A percentile compares a stretch with the other conserved stretches of the same genome.
Evolutionary conservation across 2,329 filamentous ascomycete species (phyloP).

Genomic region (Aspergillus alliaceus): DNA sequence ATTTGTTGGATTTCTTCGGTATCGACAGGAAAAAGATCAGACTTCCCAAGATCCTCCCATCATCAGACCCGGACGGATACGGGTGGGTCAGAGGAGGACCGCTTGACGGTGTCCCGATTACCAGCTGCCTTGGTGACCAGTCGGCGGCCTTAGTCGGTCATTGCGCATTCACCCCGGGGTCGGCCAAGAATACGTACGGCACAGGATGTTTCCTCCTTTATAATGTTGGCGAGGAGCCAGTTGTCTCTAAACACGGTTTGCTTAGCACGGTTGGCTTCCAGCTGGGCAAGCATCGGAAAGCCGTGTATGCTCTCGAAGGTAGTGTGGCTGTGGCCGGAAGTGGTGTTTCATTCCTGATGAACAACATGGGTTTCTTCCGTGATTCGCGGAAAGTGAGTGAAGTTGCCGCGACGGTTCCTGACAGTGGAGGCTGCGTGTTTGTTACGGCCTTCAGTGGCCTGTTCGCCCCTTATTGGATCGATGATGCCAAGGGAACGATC

Average conservation of each 20-base stretch:
- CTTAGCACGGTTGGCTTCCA: slow-evolving; percentile 87
- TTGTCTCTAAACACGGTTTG: slow-evolving; percentile 79
- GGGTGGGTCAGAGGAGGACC: slow-evolving; percentile 65
- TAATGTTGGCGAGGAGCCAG: slow-evolving; percentile 81
- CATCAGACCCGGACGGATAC: slow-evolving; percentile 71
- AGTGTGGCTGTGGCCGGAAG: slow-evolving; percentile 81
- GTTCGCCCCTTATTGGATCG: slow-evolving; percentile 93
- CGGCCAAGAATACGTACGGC: slow-evolving; percentile 88
- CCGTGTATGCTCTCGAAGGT: slow-evolving; percentile 79
- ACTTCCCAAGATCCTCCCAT: slow-evolving; percentile 81
- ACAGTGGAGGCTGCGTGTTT: slow-evolving; percentile 82
- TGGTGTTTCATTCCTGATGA: slow-evolving; percentile 73
- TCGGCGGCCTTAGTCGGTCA: slow-evolving; percentile 84
- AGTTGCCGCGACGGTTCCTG: slow-evolving; percentile 62
- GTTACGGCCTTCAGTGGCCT: slow-evolving; percentile 90
- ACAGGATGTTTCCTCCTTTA: slow-evolving; percentile 88
- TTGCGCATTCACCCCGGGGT: slow-evolving; percentile 76
- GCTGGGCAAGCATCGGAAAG: slow-evolving; percentile 67
- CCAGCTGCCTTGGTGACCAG: slow-evolving; percentile 85
- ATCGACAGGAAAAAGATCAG: slow-evolving; percentile 70
- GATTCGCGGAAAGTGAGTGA: slow-evolving; percentile 64
- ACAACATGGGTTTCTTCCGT: slow-evolving; percentile 64
- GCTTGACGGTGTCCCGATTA: slow-evolving; percentile 70
- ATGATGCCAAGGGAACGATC: slow-evolving; percentile 84
- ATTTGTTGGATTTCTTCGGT: slow-evolving; percentile 74